These are phyloP conservation scores for Auriculariales sp. DNA, from an alignment of 768 basidiomycete species.

Conservation along the genomic window DNA sequence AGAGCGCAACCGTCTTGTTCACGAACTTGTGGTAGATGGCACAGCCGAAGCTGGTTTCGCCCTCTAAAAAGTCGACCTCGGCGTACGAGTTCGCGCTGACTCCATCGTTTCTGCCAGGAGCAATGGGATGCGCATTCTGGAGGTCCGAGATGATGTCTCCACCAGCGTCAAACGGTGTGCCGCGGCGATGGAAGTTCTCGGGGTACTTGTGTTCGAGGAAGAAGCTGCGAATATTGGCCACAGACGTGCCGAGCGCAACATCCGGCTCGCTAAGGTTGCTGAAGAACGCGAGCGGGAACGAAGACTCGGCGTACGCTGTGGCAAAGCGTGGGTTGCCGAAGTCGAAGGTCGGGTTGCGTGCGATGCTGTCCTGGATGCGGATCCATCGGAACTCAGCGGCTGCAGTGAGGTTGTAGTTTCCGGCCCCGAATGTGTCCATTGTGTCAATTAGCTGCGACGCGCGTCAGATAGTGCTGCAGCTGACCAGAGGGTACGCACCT, in stretches of 20 bases:
- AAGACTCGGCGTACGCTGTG: constrained; percentile 3
- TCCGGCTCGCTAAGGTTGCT: background rate
- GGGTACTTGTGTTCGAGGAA: background rate
- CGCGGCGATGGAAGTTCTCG: background rate
- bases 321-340: constrained; percentile 1
- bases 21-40: constrained; percentile 1
- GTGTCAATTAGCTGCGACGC: background rate
- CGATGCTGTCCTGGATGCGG: constrained; percentile 3
- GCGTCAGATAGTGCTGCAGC: background rate
- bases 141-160: background rate
- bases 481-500: background rate
- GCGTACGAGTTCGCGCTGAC: too few relatives aligned
- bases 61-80: too few relatives aligned
- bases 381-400: constrained; percentile 1
- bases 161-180: background rate
- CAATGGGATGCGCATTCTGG: background rate
- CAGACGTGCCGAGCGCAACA: background rate
- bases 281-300: constrained; percentile 5
- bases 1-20: background rate
- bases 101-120: background rate
- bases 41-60: background rate
- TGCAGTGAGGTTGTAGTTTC: background rate
- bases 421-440: background rate
- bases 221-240: constrained; percentile 1
- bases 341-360: constrained; percentile 1